These are phyloP conservation scores for Camellia lanceoleosa DNA, from an alignment of 148 eudicot genomes.

Conservation along the genomic window DNA sequence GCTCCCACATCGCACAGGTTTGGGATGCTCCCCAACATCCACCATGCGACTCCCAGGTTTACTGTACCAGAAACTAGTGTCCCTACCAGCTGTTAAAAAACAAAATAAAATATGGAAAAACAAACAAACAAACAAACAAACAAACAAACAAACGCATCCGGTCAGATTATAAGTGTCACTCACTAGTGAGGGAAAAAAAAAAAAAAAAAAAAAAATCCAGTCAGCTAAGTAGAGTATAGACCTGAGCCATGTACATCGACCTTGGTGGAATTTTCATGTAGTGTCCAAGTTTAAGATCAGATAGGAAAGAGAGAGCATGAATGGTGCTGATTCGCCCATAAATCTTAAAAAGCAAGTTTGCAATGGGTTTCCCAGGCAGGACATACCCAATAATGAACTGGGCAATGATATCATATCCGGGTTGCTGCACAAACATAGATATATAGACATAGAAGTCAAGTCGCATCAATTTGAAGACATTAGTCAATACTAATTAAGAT, in stretches of 20 bases:
- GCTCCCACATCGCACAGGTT: conserved; percentile 83
- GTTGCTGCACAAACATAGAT: conserved; percentile 60
- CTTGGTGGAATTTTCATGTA: conserved; percentile 99
- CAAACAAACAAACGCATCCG: not conserved
- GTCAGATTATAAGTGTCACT: not conserved
- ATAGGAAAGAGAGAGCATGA: conserved; percentile 83
- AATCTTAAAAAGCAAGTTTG: conserved; percentile 90
- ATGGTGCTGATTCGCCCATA: conserved; percentile 88
- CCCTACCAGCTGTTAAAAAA: conserved; percentile 60
- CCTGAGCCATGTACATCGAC: conserved; percentile 90
- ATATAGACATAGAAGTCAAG: conserved; percentile 10
- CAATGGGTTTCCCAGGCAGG: conserved; percentile 93
- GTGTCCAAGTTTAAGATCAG: conserved; percentile 97
- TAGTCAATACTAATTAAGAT: not conserved
- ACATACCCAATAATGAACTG: conserved; percentile 91
- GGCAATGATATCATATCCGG: conserved; percentile 95
- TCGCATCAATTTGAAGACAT: not conserved
- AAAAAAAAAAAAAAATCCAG: too few species aligned
- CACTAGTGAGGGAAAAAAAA: too few species aligned
- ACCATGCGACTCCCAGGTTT: conserved; percentile 94
- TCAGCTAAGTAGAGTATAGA: conserved; percentile 4
- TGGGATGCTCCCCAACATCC: conserved; percentile 84
- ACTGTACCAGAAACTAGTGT: conserved; percentile 75
- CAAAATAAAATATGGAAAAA: not conserved
- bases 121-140: not conserved